These are phyloP conservation scores for Skeletonema menzelii DNA, from an alignment of 108 stramenopile genomes.

Conservation along the genomic window DNA sequence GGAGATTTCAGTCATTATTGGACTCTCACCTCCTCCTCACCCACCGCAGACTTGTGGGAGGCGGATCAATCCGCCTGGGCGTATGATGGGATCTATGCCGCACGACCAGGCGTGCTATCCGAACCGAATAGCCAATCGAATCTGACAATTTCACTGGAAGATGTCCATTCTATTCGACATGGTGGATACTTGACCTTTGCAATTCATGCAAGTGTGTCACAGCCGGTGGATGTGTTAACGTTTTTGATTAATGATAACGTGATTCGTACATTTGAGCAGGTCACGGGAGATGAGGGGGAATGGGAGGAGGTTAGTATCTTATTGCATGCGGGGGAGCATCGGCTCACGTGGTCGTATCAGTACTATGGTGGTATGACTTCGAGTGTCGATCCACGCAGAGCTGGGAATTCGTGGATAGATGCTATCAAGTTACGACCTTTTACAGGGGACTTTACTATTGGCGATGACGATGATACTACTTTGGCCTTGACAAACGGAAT, in stretches of 20 bases:
- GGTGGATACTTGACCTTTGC: conserved; percentile 39
- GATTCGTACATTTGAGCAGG: conserved; percentile 25
- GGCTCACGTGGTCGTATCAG: conserved; percentile 41
- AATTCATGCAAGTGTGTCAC: conserved; percentile 22
- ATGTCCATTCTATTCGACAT: conserved; percentile 1
- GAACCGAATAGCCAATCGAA: conserved; percentile 12
- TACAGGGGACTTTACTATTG: conserved; percentile 16
- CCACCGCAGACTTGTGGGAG: conserved; percentile 22
- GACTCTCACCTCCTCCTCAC: conserved; percentile 7
- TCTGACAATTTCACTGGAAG: conserved; percentile 20
- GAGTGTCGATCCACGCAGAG: conserved; percentile 16
- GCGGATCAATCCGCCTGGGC: conserved; percentile 35
- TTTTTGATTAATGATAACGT: conserved; percentile 28
- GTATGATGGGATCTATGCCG: conserved; percentile 29
- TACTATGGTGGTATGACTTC: conserved; percentile 15
- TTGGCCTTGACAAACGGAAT: conserved; percentile 5
- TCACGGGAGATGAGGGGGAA: conserved; percentile 29
- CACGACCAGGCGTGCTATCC: conserved; percentile 27
- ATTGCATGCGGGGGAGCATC: conserved; percentile 27
- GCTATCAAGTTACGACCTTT: conserved; percentile 16
- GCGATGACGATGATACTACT: conserved; percentile 7
- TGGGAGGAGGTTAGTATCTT: conserved; percentile 36
- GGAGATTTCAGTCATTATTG: conserved; percentile 24
- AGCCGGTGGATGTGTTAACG: conserved; percentile 28
- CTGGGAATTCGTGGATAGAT: conserved; percentile 43